A percentile compares a stretch with the other conserved stretches of the same genome.
phyloP scores from a whole-genome alignment of 805 yeast genomes.

The Wickerhamiella nectarea region DNA sequence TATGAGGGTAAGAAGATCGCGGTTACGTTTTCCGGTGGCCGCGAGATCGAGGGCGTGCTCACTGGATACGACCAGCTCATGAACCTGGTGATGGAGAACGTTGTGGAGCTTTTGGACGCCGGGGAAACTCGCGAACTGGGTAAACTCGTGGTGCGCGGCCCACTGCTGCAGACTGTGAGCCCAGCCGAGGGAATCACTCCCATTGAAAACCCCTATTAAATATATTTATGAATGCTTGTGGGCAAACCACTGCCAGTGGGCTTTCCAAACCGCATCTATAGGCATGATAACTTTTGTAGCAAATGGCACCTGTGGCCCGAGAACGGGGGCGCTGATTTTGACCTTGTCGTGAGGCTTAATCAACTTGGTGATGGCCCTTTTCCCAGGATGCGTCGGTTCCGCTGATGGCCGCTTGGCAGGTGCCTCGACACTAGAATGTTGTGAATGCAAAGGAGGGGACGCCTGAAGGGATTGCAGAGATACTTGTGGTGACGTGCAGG shows the following conservation, averaged over 20 bases:
- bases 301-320: background rate
- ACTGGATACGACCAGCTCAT: conserved; percentile 92
- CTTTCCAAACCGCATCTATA: conserved; percentile 7
- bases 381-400: too few species aligned
- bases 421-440: too few species aligned
- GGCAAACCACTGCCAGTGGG: conserved; percentile 11
- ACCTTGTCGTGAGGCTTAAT: too few species aligned
- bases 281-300: background rate
- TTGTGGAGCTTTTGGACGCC: conserved; percentile 34
- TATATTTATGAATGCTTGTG: background rate
- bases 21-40: conserved; percentile 75
- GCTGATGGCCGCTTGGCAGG: too few species aligned
- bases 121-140: conserved; percentile 54
- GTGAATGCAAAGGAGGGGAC: too few species aligned
- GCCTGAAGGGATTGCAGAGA: too few species aligned
- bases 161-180: conserved; percentile 51
- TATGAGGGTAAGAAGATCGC: conserved; percentile 60
- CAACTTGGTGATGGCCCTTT: too few species aligned
- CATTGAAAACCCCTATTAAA: conserved; percentile 55
- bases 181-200: conserved; percentile 39
- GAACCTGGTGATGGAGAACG: conserved; percentile 61
- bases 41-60: conserved; percentile 65
- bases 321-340: background rate
- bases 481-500: too few species aligned
- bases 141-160: conserved; percentile 74